phyloP scores from a whole-genome alignment of 495 filamentous ascomycete genomes.

The Durotheca rogersii region DNA sequence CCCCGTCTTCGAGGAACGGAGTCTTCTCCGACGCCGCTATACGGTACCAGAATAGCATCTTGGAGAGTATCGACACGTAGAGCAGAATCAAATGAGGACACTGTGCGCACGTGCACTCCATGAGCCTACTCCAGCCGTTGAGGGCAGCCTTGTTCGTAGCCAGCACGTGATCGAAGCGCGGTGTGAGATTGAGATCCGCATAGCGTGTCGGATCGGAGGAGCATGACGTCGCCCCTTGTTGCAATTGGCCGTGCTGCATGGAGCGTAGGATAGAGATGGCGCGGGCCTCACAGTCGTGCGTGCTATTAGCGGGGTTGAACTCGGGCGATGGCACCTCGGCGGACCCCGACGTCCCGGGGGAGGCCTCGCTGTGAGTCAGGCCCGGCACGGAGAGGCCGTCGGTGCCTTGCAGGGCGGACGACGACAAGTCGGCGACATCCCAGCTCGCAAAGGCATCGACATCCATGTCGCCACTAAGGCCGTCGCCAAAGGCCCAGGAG shows the following conservation, averaged over 20 bases:
- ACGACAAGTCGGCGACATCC: too few species aligned
- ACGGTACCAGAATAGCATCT: slow-evolving; percentile 14
- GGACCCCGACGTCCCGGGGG: too few species aligned
- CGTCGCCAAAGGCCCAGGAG: too few species aligned
- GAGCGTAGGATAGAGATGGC: slow-evolving; percentile 13
- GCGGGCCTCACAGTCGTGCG: slow-evolving; percentile 13
- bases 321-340: too few species aligned
- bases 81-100: slow-evolving; percentile 12
- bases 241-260: slow-evolving; percentile 11
- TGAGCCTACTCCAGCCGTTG: slow-evolving; percentile 8
- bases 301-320: background rate
- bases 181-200: slow-evolving; percentile 1
- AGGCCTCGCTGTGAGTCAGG: too few species aligned
- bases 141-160: slow-evolving; percentile 8
- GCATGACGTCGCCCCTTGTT: slow-evolving; percentile 7
- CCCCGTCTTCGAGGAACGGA: too few species aligned
- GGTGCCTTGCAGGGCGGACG: too few species aligned
- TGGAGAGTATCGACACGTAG: slow-evolving; percentile 9
- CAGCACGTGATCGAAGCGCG: slow-evolving; percentile 10
- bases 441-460: too few species aligned
- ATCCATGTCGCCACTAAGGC: too few species aligned
- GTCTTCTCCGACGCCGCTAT: too few species aligned
- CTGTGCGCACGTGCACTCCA: slow-evolving; percentile 6
- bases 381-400: too few species aligned
- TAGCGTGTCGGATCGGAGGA: slow-evolving; percentile 3